Evolutionary conservation across 306 rosid species (phyloP).

Genomic region (Dalbergia cultrata): DNA sequence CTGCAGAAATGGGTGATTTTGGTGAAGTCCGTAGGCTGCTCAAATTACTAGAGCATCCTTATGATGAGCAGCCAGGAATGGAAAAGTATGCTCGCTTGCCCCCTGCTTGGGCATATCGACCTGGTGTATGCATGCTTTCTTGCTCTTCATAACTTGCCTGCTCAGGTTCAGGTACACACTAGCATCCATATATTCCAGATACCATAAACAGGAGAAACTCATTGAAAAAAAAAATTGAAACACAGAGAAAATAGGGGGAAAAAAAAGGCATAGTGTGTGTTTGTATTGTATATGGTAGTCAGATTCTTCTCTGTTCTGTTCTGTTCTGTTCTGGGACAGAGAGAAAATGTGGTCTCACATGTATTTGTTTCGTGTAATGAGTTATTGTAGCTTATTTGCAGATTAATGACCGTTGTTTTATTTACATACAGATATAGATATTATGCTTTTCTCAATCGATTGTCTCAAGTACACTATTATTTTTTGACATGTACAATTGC

Average conservation of each 20-base stretch:
- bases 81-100: slow-evolving; percentile 98
- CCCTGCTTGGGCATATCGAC: slow-evolving; percentile 99
- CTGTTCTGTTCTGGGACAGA: slow-evolving; percentile 9
- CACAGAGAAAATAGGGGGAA: slow-evolving; percentile 42
- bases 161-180: neutral
- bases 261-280: slow-evolving; percentile 34
- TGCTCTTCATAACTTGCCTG: slow-evolving; percentile 81
- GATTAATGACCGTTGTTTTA: slow-evolving; percentile 4
- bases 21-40: slow-evolving; percentile 83
- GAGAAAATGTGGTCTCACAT: slow-evolving; percentile 26
- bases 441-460: neutral
- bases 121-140: slow-evolving; percentile 99
- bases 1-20: slow-evolving; percentile 94
- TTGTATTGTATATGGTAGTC: slow-evolving; percentile 49
- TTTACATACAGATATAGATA: neutral
- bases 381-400: slow-evolving; percentile 17
- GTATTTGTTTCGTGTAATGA: slow-evolving; percentile 26
- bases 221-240: slow-evolving; percentile 16
- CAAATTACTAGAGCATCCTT: slow-evolving; percentile 86
- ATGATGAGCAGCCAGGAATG: slow-evolving; percentile 98
- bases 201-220: slow-evolving; percentile 35
- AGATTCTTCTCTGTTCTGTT: slow-evolving; percentile 26
- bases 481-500: slow-evolving; percentile 13
- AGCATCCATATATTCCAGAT: slow-evolving; percentile 14
- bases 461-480: neutral